Conservation (phyloP, 768 basidiomycete species). For the Lactarius sanguifluus region DNA sequence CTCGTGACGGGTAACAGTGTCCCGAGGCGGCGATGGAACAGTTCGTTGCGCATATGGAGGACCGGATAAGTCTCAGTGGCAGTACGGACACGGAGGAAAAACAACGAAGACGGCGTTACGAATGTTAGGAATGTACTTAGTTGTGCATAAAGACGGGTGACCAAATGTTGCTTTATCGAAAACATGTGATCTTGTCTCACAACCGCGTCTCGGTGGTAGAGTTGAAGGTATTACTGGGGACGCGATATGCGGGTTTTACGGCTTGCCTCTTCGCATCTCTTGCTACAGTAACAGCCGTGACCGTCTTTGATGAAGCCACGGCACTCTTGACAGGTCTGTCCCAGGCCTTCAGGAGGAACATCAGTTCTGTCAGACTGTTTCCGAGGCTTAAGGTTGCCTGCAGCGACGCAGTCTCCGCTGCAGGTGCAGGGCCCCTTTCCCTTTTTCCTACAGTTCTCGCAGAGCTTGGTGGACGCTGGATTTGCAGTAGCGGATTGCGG, state of each 20-base stretch:
- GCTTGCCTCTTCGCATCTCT: neutral
- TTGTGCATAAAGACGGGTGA: neutral
- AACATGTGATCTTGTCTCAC: neutral
- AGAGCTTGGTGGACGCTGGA: too few relatives aligned
- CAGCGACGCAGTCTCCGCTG: neutral
- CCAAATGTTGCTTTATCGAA: neutral
- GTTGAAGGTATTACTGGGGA: neutral
- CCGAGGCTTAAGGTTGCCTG: neutral
- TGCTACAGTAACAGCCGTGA: slow-evolving; percentile 6
- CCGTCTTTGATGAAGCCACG: slow-evolving; percentile 2
- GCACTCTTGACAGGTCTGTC: slow-evolving; percentile 12
- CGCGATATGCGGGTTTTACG: neutral
- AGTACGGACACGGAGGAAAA: too few relatives aligned
- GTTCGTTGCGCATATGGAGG: too few relatives aligned
- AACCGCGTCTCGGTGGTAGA: neutral
- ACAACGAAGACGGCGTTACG: neutral
- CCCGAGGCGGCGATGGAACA: too few relatives aligned
- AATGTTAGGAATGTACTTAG: neutral
- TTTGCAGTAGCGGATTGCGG: too few relatives aligned
- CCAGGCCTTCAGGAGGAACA: neutral
- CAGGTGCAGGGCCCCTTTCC: too few relatives aligned
- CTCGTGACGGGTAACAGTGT: too few relatives aligned
- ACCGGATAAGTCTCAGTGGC: too few relatives aligned
- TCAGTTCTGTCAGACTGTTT: neutral
- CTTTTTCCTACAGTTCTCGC: too few relatives aligned